phyloP scores from a whole-genome alignment of 169 alveolate species.

The Amoebophrya sp. region DNA sequence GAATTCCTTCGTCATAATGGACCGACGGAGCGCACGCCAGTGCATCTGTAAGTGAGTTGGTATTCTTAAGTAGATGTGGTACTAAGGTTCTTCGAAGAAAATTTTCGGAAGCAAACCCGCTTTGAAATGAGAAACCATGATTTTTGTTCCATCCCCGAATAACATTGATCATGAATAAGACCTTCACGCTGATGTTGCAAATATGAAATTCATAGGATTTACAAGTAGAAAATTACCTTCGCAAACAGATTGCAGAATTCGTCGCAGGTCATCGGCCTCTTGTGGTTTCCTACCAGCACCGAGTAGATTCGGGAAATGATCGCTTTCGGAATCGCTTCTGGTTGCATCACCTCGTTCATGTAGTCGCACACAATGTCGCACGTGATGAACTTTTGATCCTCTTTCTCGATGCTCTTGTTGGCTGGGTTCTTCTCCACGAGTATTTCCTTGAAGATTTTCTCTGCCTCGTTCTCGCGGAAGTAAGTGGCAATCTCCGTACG shows the following conservation, averaged over 20 bases:
- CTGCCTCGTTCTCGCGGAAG: conserved; percentile 20
- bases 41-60: not conserved
- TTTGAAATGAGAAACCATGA: not conserved
- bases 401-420: not conserved
- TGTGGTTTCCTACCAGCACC: not conserved
- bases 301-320: not conserved
- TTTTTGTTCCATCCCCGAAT: not conserved
- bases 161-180: no score
- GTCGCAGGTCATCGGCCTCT: conserved; percentile 26
- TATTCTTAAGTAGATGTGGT: no score
- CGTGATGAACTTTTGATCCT: not conserved
- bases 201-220: no score
- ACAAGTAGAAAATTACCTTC: not conserved
- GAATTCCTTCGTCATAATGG: not conserved
- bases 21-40: not conserved
- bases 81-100: no score
- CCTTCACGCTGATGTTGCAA: no score
- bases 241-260: conserved; percentile 14
- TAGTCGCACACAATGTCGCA: not conserved
- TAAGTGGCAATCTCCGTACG: not conserved
- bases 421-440: not conserved
- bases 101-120: no score
- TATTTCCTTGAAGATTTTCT: not conserved
- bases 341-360: not conserved
- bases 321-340: not conserved